Conservation (phyloP, 2,329 filamentous ascomycete species). For the Septoria linicola region DNA sequence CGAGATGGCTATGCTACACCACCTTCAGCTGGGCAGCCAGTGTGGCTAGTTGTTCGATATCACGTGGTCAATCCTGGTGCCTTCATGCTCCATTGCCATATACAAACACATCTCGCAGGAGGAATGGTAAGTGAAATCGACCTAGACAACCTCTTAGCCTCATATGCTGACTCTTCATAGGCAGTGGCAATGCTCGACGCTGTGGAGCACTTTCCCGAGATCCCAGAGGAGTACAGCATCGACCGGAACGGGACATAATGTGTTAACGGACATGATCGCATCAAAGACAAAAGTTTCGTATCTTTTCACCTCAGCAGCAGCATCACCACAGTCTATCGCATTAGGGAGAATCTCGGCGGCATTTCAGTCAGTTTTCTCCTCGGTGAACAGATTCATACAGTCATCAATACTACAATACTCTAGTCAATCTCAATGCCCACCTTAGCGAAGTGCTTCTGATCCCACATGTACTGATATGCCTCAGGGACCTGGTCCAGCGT, state of each 20-base stretch:
- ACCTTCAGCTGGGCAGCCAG: conserved; percentile 13
- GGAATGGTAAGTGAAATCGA: too few relatives aligned
- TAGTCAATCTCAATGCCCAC: conserved; percentile 42
- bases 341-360: too few relatives aligned
- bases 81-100: conserved; percentile 53
- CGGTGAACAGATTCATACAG: background rate
- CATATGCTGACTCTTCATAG: too few relatives aligned
- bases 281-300: background rate
- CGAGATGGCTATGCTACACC: conserved; percentile 48
- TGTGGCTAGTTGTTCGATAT: conserved; percentile 49
- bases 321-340: too few relatives aligned
- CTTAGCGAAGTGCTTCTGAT: conserved; percentile 52
- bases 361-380: too few relatives aligned
- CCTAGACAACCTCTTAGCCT: too few relatives aligned
- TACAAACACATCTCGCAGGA: conserved; percentile 49
- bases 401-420: background rate
- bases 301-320: background rate
- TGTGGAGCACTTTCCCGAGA: conserved; percentile 42
- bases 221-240: conserved; percentile 27
- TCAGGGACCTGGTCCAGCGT: conserved; percentile 53
- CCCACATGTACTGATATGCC: conserved; percentile 45
- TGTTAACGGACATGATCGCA: too few relatives aligned
- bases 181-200: conserved; percentile 50
- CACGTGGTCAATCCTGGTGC: conserved; percentile 48
- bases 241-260: conserved; percentile 11